Percentiles rank a stretch among this genome's conserved stretches.
These are phyloP conservation scores for Phytophthora fragariaefolia DNA, from an alignment of 352 stramenopile species.

Conservation along the genomic window DNA sequence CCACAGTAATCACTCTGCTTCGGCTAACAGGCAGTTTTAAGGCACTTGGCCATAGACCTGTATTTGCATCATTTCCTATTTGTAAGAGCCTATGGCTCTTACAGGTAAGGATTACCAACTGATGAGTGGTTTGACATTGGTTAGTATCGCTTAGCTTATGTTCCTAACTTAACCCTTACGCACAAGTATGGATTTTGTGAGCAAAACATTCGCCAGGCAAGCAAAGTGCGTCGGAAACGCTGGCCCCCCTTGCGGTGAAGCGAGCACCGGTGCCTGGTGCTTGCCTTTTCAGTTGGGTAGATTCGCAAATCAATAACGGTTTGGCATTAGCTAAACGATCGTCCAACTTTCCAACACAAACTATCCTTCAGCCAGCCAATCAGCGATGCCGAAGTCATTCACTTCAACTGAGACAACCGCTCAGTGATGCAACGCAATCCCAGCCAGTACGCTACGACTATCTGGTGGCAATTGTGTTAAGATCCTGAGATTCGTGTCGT, in stretches of 20 bases:
- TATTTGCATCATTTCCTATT: slow-evolving; percentile 87
- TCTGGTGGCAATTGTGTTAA: too few relatives aligned
- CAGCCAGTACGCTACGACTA: too few relatives aligned
- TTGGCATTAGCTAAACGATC: not conserved
- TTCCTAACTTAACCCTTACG: slow-evolving; percentile 11
- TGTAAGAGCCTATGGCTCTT: slow-evolving; percentile 69
- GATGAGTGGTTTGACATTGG: slow-evolving; percentile 57
- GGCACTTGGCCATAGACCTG: slow-evolving; percentile 81
- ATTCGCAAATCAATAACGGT: not conserved
- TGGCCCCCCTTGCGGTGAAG: not conserved
- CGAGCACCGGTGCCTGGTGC: too few relatives aligned
- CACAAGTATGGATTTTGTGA: slow-evolving; percentile 6
- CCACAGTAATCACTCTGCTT: slow-evolving; percentile 84
- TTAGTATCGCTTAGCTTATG: slow-evolving; percentile 7
- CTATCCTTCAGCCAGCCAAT: not conserved
- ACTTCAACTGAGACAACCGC: not conserved
- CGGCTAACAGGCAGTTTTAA: slow-evolving; percentile 77
- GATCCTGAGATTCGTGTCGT: too few relatives aligned
- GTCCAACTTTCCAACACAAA: not conserved
- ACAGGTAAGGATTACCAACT: slow-evolving; percentile 89
- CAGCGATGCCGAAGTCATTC: not conserved
- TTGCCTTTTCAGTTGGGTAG: not conserved
- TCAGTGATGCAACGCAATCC: too few relatives aligned
- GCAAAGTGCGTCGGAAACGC: not conserved
- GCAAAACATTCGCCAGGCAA: not conserved